These are phyloP conservation scores for Moesziomyces sp. DNA, from an alignment of 1,284 basidiomycete species.

Conservation along the genomic window DNA sequence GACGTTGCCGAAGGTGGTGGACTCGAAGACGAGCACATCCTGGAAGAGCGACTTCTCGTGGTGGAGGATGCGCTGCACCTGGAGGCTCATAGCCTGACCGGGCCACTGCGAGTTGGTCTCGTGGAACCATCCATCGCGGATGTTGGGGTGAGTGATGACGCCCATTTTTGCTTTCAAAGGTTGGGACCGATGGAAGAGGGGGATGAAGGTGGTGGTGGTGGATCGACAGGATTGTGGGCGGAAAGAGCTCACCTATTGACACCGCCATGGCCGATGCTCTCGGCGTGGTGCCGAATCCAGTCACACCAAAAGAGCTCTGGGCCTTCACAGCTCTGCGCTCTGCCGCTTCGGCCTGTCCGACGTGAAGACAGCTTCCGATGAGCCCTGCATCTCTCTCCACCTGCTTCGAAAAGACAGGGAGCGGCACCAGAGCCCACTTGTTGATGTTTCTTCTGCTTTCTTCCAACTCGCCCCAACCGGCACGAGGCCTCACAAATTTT, in stretches of 20 bases:
- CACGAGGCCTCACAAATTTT: conserved; percentile 23
- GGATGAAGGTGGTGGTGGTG: conserved; percentile 13
- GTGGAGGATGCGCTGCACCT: conserved; percentile 93
- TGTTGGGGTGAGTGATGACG: conserved; percentile 67
- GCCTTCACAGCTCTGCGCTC: no score
- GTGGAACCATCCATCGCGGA: conserved; percentile 93
- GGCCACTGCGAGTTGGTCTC: conserved; percentile 97
- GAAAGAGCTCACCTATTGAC: conserved; percentile 5
- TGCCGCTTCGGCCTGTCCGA: no score
- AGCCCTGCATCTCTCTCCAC: no score
- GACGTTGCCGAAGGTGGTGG: conserved; percentile 76
- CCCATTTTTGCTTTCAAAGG: conserved; percentile 27
- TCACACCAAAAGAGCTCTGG: background rate
- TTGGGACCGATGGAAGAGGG: background rate
- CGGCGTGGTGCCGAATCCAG: background rate
- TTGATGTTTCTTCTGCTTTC: background rate
- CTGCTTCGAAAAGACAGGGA: background rate
- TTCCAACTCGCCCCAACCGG: background rate
- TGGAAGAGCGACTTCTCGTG: conserved; percentile 90
- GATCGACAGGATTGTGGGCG: conserved; percentile 4
- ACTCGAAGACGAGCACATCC: conserved; percentile 73
- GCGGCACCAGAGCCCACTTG: background rate
- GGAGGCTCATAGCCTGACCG: conserved; percentile 70
- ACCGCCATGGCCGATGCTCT: background rate
- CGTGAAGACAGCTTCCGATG: no score